Conservation (phyloP, 1,139 yeast species). For the Suhomyces wounanorum region DNA sequence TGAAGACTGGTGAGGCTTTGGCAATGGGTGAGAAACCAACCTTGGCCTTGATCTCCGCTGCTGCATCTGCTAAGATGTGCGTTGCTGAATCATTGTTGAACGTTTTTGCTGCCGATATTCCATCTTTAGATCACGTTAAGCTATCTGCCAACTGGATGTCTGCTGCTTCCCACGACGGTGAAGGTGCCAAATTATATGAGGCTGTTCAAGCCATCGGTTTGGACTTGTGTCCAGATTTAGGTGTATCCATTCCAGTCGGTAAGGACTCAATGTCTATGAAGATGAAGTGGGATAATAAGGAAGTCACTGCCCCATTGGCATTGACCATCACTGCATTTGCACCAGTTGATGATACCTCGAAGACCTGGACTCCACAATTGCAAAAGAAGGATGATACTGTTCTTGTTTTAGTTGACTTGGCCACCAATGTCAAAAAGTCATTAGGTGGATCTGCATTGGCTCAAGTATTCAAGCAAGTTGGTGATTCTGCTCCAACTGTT, state of each 20-base stretch:
- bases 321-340: slow-evolving; percentile 89
- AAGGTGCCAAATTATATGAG: slow-evolving; percentile 91
- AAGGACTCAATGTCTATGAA: slow-evolving; percentile 99
- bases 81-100: slow-evolving; percentile 95
- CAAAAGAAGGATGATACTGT: slow-evolving; percentile 54
- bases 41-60: slow-evolving; percentile 85
- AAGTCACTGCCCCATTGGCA: slow-evolving; percentile 95
- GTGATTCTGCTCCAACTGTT: slow-evolving; percentile 81
- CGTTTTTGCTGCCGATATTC: slow-evolving; percentile 86
- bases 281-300: slow-evolving; percentile 94
- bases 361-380: slow-evolving; percentile 94
- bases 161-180: slow-evolving; percentile 93
- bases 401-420: slow-evolving; percentile 80
- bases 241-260: slow-evolving; percentile 94
- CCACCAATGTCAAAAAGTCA: slow-evolving; percentile 56
- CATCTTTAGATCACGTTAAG: slow-evolving; percentile 72
- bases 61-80: slow-evolving; percentile 95
- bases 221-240: slow-evolving; percentile 92
- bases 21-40: slow-evolving; percentile 98
- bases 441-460: slow-evolving; percentile 95
- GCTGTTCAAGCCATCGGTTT: slow-evolving; percentile 97
- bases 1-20: slow-evolving; percentile 89
- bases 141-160: slow-evolving; percentile 99
- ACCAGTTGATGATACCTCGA: slow-evolving; percentile 80
- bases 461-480: slow-evolving; percentile 88